A percentile compares a stretch with the other conserved stretches of the same genome.
phyloP scores from a whole-genome alignment of 2,329 filamentous ascomycete genomes.

The Colletotrichum paranaense region DNA sequence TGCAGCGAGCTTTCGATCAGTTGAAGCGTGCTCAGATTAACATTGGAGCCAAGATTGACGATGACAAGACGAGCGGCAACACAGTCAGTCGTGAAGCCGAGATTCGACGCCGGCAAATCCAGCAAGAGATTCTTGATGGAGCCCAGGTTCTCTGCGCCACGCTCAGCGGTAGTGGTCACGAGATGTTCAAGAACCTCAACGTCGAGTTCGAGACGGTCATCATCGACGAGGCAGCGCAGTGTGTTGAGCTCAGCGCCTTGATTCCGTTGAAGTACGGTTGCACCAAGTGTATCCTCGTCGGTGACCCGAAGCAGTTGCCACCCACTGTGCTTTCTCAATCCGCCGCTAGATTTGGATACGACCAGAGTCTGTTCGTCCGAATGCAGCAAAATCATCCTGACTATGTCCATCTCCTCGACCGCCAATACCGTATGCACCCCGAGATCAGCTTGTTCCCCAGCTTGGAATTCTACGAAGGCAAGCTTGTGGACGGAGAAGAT shows the following conservation, averaged over 20 bases:
- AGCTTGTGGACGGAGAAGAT: constrained; percentile 83
- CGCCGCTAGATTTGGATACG: constrained; percentile 91
- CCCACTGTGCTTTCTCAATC: constrained; percentile 96
- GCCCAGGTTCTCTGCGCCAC: constrained; percentile 96
- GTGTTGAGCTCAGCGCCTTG: constrained; percentile 94
- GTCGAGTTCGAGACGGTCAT: constrained; percentile 99
- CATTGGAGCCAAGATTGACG: constrained; percentile 87
- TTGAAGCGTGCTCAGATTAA: constrained; percentile 79
- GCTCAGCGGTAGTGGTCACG: constrained; percentile 93
- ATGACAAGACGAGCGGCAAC: constrained; percentile 86
- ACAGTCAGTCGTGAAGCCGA: constrained; percentile 86
- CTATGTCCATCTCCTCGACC: constrained; percentile 94
- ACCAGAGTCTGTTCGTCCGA: constrained; percentile 97
- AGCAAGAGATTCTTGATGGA: constrained; percentile 90
- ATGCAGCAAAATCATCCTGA: constrained; percentile 95
- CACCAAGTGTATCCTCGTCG: constrained; percentile 95
- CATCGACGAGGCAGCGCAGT: constrained; percentile 98
- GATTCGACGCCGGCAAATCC: constrained; percentile 83
- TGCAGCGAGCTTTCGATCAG: constrained; percentile 82
- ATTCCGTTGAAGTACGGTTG: constrained; percentile 98
- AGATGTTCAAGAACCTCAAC: constrained; percentile 94
- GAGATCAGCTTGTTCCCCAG: constrained; percentile 95
- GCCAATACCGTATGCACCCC: constrained; percentile 99
- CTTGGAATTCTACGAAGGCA: constrained; percentile 89
- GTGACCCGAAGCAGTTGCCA: constrained; percentile 96